Base-by-base conservation (phyloP, 1,284 basidiomycete genomes). In the Microbotryum scabiosae region DNA sequence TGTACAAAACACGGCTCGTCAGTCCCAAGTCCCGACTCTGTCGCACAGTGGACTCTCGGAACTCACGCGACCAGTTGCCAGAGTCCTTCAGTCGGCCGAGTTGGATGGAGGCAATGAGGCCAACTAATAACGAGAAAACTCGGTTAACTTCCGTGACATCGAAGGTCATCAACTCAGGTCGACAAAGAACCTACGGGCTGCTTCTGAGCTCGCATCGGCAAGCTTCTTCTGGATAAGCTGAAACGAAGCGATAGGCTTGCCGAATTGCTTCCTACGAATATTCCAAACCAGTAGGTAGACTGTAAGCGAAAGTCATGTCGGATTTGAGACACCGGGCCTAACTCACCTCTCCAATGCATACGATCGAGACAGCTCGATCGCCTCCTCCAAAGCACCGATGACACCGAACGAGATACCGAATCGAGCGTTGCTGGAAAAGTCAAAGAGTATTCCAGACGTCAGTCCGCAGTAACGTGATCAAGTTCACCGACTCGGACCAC, bases 141-240 rank as follows among this genome's bases (percentile, higher is more conserved):
- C 8, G n/a, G n/a, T 26, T 50, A 41, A 30, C 57, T 68, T 78
- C 86, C 49, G 86, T 74, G 26, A 30, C 21, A 23, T 20, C n/a
- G 25, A 6, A 46, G 18, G 2, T 32, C 26, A 16, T 20, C 12
- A 50, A 16, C 25, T 28, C 16, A 26, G 21, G 21, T 30, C 9
- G 9, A 87, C 89, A 28, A 86, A 80, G 20, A 93, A 78, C n/a
- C 90, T 91, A 18, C 96, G 78, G 0, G 85, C 82, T 14, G 85
- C 83, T 71, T 94, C 90, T 2, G 86, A 89, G 67, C 88, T 85
- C 18, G 93, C 93, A 69, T 97, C 92, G 2, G 87, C 90, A 21
- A 98, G 81, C 77, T 97, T 98, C 82, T 94, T 94, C 76, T 97
- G 94, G 25, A 97, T 82, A 36, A 77, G 68, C 62, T 98, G 93